Evolutionary conservation across 345 rosid genomes (phyloP).

Genomic region (Litchi chinensis): DNA sequence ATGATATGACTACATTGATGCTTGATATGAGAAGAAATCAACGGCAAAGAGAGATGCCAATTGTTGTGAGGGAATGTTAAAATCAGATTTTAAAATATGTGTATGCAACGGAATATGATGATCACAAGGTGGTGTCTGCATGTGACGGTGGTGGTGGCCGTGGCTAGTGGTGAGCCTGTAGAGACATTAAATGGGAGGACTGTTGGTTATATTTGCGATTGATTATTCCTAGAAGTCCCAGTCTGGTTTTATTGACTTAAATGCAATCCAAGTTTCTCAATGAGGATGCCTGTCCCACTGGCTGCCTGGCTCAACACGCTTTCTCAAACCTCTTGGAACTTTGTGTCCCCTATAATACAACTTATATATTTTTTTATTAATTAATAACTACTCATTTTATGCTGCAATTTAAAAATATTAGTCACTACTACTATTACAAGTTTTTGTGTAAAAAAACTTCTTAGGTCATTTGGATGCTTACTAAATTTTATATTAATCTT

Average conservation of each 20-base stretch:
- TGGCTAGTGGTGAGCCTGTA: background rate
- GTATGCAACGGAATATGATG: background rate
- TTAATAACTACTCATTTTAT: background rate
- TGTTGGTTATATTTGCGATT: constrained; percentile 24
- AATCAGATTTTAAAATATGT: no score
- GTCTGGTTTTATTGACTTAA: constrained; percentile 41
- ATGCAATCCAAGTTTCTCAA: constrained; percentile 53
- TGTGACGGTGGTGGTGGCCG: background rate
- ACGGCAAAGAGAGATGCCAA: background rate
- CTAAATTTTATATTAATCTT: background rate
- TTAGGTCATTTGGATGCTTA: background rate
- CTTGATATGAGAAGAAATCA: background rate
- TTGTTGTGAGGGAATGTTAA: background rate
- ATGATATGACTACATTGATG: background rate
- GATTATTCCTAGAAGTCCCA: constrained; percentile 48
- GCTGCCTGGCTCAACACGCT: constrained; percentile 33
- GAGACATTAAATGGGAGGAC: background rate
- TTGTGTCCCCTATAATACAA: constrained; percentile 3
- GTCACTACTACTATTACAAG: background rate
- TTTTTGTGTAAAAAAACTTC: background rate
- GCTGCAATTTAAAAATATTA: background rate
- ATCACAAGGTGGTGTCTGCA: background rate
- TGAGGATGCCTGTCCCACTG: constrained; percentile 54
- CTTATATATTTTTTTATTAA: background rate
- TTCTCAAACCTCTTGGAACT: constrained; percentile 30